Evolutionary conservation across 106 monocot genomes (phyloP), one percentile per base, ranked within the genome.

Genomic region (Narthecium ossifragum): DNA sequence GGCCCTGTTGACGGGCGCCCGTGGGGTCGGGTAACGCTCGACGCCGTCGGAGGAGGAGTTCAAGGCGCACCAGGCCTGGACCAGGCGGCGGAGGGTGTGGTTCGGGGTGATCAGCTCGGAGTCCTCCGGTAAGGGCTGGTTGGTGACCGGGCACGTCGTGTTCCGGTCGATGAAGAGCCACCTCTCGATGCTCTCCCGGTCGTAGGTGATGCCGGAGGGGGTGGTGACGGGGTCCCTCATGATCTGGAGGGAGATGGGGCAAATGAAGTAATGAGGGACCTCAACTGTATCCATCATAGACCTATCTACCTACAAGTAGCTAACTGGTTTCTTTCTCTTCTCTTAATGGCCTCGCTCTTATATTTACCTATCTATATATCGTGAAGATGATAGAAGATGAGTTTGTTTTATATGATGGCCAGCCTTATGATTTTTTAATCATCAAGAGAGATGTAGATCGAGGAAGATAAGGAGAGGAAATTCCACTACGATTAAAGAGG

Each of bases 191-290:
- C 40, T 70, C 9, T 73, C 32, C 10, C 85, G 80, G 53, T 85
- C 80, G 73, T 76, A 85, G 62, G 85, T 85, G 73, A 85, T 80
- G 49, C 85, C 85, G 40, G 85, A 79, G 57, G 53, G 6, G 58
- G 65, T 43, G 2, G 76, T 77, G 29, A 85, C 85, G 6, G 85
- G 85, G 51, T 85, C 85, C 31, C 53, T 65, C 80, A 85, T 85
- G 61, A 80, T 80, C 15, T 85, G 73, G 46, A 85, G 72, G 9
- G 85, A 85, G 41, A 85, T 80, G 14, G 85, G 85, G 34, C 85
- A 85, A 50, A 80, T 31, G 65, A 80, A 85, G 57, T 63, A 80
- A 7, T 65, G 40, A 13, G 85, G 85, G 8, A 85, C 69, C 18
- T 85, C 79, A 8, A 75, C 55, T 23, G 39, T 52, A n/a, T 72